Percentiles rank a stretch among this genome's conserved stretches.
phyloP scores from a whole-genome alignment of 345 rosid genomes.

The Limnanthes douglasii region DNA sequence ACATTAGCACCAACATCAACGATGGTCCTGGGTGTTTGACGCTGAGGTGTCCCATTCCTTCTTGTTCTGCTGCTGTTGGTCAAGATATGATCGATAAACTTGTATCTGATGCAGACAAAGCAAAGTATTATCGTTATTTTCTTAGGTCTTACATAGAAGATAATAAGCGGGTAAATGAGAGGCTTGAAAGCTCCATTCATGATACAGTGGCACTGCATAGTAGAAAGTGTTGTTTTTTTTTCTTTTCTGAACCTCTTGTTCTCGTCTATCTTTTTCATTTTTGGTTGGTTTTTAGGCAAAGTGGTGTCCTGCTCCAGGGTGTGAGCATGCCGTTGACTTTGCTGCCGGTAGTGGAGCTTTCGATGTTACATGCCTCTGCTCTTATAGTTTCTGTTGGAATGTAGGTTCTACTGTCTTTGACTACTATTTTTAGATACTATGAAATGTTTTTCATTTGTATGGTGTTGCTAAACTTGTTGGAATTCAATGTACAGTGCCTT shows the following conservation, averaged over 20 bases:
- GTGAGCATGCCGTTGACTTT: slow-evolving; percentile 83
- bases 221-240: no score
- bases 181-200: no score
- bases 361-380: slow-evolving; percentile 73
- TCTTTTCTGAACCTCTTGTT: no score
- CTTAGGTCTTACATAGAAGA: slow-evolving; percentile 85
- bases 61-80: slow-evolving; percentile 68
- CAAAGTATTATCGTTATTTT: slow-evolving; percentile 73
- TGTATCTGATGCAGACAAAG: slow-evolving; percentile 50
- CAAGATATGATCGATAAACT: slow-evolving; percentile 59
- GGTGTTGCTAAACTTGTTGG: slow-evolving; percentile 3
- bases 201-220: no score
- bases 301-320: slow-evolving; percentile 99
- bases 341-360: slow-evolving; percentile 54
- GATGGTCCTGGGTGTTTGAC: slow-evolving; percentile 95
- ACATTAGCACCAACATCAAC: slow-evolving; percentile 52
- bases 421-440: background rate
- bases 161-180: slow-evolving; percentile 64
- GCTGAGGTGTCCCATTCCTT: slow-evolving; percentile 82
- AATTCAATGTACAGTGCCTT: slow-evolving; percentile 49
- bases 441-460: slow-evolving; percentile 2
- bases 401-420: slow-evolving; percentile 21
- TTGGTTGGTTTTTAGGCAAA: no score
- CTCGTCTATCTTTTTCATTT: no score
- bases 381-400: slow-evolving; percentile 84